Conservation (phyloP, 2,329 filamentous ascomycete species). For the Metarhizium album region DNA sequence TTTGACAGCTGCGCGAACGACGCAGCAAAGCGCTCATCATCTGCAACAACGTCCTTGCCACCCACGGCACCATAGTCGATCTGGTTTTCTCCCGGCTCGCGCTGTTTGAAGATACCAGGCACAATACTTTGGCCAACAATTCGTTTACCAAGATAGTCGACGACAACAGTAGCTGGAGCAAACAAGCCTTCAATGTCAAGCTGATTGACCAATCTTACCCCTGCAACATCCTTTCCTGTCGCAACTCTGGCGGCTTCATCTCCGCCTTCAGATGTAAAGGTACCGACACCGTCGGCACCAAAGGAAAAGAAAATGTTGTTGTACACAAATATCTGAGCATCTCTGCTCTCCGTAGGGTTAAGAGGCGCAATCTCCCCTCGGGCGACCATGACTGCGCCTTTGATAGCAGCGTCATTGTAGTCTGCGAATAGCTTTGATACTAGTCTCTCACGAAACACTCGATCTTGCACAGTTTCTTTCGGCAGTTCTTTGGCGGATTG, state of each 20-base stretch:
- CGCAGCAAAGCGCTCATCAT: constrained; percentile 73
- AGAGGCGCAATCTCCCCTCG: constrained; percentile 85
- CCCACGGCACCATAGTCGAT: constrained; percentile 98
- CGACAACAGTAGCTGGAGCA: constrained; percentile 89
- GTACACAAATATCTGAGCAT: constrained; percentile 98
- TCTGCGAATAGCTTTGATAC: constrained; percentile 95
- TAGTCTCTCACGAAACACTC: constrained; percentile 88
- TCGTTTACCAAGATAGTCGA: constrained; percentile 94
- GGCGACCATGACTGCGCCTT: constrained; percentile 84
- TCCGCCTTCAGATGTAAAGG: constrained; percentile 90
- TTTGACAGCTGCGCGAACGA: constrained; percentile 87
- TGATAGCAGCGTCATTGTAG: constrained; percentile 89
- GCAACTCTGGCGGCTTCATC: constrained; percentile 94
- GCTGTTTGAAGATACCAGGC: constrained; percentile 97
- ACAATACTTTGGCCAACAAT: constrained; percentile 97
- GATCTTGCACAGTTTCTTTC: constrained; percentile 86
- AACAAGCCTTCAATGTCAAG: constrained; percentile 91
- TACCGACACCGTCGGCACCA: constrained; percentile 92
- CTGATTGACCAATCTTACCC: constrained; percentile 92
- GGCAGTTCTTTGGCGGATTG: constrained; percentile 93
- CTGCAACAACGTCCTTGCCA: constrained; percentile 88
- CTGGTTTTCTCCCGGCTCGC: constrained; percentile 93
- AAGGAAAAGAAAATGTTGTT: constrained; percentile 99
- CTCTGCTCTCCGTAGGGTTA: constrained; percentile 84
- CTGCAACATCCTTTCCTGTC: constrained; percentile 90